These are phyloP conservation scores for Steccherinum ochraceum DNA, from an alignment of 768 basidiomycete species.

Conservation along the genomic window DNA sequence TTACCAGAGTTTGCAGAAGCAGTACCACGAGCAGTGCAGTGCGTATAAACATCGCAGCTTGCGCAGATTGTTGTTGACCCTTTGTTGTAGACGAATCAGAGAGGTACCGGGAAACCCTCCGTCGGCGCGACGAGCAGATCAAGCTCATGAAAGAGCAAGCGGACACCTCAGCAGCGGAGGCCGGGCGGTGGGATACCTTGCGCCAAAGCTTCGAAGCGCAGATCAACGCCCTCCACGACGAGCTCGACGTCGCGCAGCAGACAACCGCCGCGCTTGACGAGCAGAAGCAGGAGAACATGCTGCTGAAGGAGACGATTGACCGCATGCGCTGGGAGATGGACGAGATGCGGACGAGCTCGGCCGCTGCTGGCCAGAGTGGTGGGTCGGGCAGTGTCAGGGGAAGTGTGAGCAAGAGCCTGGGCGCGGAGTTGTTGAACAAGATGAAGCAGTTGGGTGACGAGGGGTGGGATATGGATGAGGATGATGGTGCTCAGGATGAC, in stretches of 20 bases:
- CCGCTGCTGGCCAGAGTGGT: constrained; percentile 28
- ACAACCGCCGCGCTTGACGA: constrained; percentile 75
- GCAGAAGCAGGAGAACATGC: constrained; percentile 91
- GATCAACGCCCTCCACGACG: constrained; percentile 61
- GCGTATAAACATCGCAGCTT: constrained; percentile 24
- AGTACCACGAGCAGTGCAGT: constrained; percentile 87
- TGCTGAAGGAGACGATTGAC: constrained; percentile 95
- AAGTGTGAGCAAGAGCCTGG: constrained; percentile 67
- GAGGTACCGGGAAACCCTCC: constrained; percentile 66
- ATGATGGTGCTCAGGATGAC: constrained; percentile 32
- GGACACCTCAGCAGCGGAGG: constrained; percentile 58
- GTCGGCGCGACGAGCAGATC: constrained; percentile 70
- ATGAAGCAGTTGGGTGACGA: constrained; percentile 34
- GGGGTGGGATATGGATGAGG: constrained; percentile 29
- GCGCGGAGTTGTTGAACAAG: constrained; percentile 64
- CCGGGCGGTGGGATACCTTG: constrained; percentile 58
- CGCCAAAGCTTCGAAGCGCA: constrained; percentile 68
- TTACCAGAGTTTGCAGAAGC: constrained; percentile 74
- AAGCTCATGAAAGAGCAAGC: constrained; percentile 55
- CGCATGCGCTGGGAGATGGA: constrained; percentile 92
- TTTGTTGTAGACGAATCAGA: constrained; percentile 59
- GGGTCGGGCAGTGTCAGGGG: constrained; percentile 46
- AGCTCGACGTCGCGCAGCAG: constrained; percentile 62
- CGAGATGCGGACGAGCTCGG: constrained; percentile 61
- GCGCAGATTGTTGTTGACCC: constrained; percentile 2